Base-by-base conservation (phyloP, 1,284 basidiomycete genomes). In the Golubevia pallescens region DNA sequence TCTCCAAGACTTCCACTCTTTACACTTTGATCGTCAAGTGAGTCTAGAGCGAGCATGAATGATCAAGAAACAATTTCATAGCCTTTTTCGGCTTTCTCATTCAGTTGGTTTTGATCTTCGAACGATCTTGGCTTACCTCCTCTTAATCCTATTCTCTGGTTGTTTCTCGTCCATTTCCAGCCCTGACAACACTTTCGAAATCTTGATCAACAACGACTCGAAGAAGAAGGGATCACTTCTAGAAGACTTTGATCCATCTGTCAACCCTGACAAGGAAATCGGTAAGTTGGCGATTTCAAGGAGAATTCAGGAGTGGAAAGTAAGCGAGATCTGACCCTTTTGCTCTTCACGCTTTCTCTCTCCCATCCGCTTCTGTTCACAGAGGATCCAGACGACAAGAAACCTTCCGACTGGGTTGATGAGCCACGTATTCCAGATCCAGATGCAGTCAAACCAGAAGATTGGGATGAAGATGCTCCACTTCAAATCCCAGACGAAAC, bases 111-210 rank as follows among this genome's bases (percentile, higher is more conserved):
- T 48, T 48, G 42, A 48, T 13, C 16, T 16, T 48, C 42, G 42
- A 48, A 13, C 42, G 8, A 10, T 48, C 42, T 48, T 48, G 42
- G 42, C 42, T 48, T 48, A 10, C 16, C 42, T 48, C 16, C 16
- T n/a, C n/a, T 57, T 19, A 28, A 13, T 16, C 24, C n/a, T 23
- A 10, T 3, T 60, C 32, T 21, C 32, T 38, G 32, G n/a, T 42
- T 24, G 61, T 54, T 53, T 58, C 23, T 58, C 10, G 21, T 38
- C 48, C 4, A 8, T 65, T 7, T 34, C 2, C 63, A 94, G 93
- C 87, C 95, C 95, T 58, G 92, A 99, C 89, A 93, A 97, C 88
- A 94, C 94, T 24, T 99, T 92, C 86, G 91, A 96, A 81, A 93
- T 99, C 81, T 89, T 91, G 77, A 91, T 98, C 88, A 96, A 99